Conservation (phyloP, 495 filamentous ascomycete genomes). For the Aspergillus affinis region DNA sequence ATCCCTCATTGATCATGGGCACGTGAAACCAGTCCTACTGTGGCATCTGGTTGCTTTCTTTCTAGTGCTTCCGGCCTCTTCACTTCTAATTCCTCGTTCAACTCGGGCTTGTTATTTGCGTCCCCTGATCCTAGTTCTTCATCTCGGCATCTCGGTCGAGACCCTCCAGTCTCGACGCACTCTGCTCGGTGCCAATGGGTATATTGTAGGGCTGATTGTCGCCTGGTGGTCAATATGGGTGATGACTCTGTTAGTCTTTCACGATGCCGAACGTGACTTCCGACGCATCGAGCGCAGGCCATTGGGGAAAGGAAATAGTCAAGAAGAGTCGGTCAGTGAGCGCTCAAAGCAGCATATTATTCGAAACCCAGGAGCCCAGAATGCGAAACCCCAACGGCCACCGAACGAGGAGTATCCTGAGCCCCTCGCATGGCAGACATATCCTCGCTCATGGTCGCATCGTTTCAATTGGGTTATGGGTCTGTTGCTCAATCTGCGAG, state of each 20-base stretch:
- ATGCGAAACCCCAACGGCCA: not conserved
- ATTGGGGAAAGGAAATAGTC: not conserved
- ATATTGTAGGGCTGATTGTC: constrained; percentile 64
- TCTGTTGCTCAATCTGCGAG: constrained; percentile 66
- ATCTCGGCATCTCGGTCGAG: constrained; percentile 43
- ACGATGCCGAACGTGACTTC: constrained; percentile 64
- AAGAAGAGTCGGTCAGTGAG: not conserved
- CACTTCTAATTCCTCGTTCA: constrained; percentile 33
- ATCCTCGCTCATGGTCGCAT: constrained; percentile 58
- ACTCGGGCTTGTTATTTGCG: constrained; percentile 35
- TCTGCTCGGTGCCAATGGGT: constrained; percentile 58
- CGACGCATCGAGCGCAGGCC: constrained; percentile 55
- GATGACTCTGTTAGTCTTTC: constrained; percentile 60
- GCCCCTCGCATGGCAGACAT: constrained; percentile 65
- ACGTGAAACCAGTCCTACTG: constrained; percentile 38
- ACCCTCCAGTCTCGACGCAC: constrained; percentile 46
- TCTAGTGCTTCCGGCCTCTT: constrained; percentile 29
- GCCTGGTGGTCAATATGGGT: constrained; percentile 69
- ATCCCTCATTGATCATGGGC: constrained; percentile 28
- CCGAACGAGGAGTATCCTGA: constrained; percentile 1
- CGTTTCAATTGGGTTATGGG: constrained; percentile 73
- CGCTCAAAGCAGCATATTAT: not conserved
- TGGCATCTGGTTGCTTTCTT: constrained; percentile 34
- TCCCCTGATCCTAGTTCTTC: constrained; percentile 55
- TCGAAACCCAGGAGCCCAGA: too few species aligned